A percentile compares a stretch with the other conserved stretches of the same genome.
These are phyloP conservation scores for Hypoxylon trugodes DNA, from an alignment of 495 filamentous ascomycete genomes.

Conservation along the genomic window DNA sequence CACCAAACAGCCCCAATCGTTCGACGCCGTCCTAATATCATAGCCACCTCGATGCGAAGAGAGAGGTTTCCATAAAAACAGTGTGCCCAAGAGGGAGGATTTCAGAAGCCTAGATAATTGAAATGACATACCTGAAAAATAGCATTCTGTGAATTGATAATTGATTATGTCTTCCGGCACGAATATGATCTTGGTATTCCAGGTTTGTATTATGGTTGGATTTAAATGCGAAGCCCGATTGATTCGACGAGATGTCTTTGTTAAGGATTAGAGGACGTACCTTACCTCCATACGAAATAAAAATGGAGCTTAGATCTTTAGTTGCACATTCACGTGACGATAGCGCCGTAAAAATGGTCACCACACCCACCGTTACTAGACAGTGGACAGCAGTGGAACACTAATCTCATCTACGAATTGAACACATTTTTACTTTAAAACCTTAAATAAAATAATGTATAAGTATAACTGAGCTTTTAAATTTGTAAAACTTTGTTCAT, in stretches of 20 bases:
- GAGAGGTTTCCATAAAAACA: neutral
- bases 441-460: too few relatives aligned
- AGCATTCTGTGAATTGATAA: constrained; percentile 56
- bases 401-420: neutral
- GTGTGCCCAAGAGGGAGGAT: neutral
- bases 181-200: constrained; percentile 2
- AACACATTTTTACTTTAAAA: too few relatives aligned
- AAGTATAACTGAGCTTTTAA: too few relatives aligned
- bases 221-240: constrained; percentile 23
- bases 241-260: neutral
- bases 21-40: neutral
- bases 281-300: constrained; percentile 1
- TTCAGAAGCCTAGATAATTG: neutral
- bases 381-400: neutral
- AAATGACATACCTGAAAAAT: constrained; percentile 63
- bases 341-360: neutral
- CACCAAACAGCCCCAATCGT: neutral
- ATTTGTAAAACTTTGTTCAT: neutral
- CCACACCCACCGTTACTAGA: too few relatives aligned
- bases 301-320: neutral
- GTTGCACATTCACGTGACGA: neutral
- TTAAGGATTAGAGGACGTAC: constrained; percentile 1
- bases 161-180: neutral
- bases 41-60: neutral
- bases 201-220: constrained; percentile 6